Base-by-base conservation (phyloP, 164 flowering plant species). In the Platanus orientalis region DNA sequence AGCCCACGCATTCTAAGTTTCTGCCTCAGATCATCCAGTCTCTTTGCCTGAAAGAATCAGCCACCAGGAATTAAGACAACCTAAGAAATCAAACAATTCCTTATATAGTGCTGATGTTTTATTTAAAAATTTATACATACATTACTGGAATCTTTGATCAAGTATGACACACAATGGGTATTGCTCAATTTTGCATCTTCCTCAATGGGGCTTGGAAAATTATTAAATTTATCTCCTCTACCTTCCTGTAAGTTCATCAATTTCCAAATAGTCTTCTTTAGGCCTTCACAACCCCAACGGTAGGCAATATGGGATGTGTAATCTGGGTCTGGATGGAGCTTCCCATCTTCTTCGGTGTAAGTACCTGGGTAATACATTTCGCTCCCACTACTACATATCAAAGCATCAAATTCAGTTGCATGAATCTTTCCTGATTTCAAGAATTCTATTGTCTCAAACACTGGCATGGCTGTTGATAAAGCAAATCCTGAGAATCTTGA, bases 1-100 rank as follows among this genome's bases (percentile, higher is more conserved):
- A 91, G 90, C 7, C 97, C 98, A 32, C 96, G 76, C 91, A 94
- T 84, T 67, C 98, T 76, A 32, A 91, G 90, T 81, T 86, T 94
- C 78, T 89, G 98, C 73, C 97, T 81, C 83, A 91, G 61, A 58
- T 91, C 95, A 78, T 94, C 93, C 49, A 91, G 86, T 73, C 69
- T 80, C 78, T 59, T 85, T 16, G 79, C 96, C 98, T 93, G 78
- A 66, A 71, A 61, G 58, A 61, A 13, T 23, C 30, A 67, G 25
- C 20, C 62, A 53, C 6, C 26, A 34, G 58, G 2, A 56, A 12
- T 45, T 45, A 23, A 57, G 44, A 25, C 34, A 50, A 58, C 20
- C 7, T 45, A 47, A 40, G 12, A 57, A 47, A 57, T 2, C 51
- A 53, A 19, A 48, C 2, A 58, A 19, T 20, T 10, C 7, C 7